Base-by-base conservation (phyloP, 2,329 filamentous ascomycete species). In the Penicillium sp. region DNA sequence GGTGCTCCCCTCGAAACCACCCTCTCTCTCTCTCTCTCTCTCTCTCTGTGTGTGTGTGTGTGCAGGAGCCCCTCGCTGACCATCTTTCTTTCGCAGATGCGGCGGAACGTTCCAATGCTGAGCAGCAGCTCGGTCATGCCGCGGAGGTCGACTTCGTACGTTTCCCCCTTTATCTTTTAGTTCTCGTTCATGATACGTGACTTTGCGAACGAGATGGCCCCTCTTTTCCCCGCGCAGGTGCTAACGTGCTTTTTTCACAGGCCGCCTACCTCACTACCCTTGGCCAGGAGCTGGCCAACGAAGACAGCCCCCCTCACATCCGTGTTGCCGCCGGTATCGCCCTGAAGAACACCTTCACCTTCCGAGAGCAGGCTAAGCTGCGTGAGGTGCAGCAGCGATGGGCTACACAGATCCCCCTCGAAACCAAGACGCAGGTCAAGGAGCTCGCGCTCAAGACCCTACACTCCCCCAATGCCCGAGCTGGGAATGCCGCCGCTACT, bases 311-410 rank as follows among this genome's bases (percentile, higher is more conserved):
- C 69, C 83, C 88, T 60, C 84, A 90, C 70, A 94, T 96, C 70
- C 88, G 94, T 81, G 88, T 90, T 64, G 92, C 94, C 63, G 94
- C 94, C 66, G 94, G 92, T 84, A 84, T 99, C 65, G 92, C 94
- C 64, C 81, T 99, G 69, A 99, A 99, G 79, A 99, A 99, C 81
- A 89, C 94, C 67, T 97, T 99, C 79, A 90, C 90, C 69, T 89
- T 92, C 68, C 88, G 94, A 80, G 94, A 99, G 75, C 87, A 87
- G 68, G 79, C 85, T 67, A 88, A 91, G 69, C 86, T 96, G 76
- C 87, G 89, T 69, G 89, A 95, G 72, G 84, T 97, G 52, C 94
- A 97, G 78, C 82, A 85, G 69, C 91, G 95, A 87, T 99, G 94
- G 94, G 79, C 94, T 57, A 84, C 87, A 71, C 85, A 89, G 69